phyloP scores from a whole-genome alignment of 768 basidiomycete species.

The Psilocybe tampanensis region DNA sequence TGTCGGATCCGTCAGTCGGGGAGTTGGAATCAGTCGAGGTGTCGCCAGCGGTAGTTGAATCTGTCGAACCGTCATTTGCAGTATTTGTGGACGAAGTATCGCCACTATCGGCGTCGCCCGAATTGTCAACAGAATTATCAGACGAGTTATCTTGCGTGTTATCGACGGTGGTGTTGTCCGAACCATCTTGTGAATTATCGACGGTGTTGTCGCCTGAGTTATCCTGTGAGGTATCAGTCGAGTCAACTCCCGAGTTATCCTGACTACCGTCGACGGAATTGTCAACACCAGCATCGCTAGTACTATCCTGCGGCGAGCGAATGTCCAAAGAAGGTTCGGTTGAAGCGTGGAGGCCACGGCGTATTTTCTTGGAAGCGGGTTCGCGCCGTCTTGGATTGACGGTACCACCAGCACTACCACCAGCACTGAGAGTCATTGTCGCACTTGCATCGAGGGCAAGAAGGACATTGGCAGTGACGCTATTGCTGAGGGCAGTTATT shows the following conservation, averaged over 20 bases:
- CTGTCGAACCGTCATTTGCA: too few species aligned
- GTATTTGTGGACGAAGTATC: too few species aligned
- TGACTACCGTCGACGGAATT: neutral
- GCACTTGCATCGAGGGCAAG: conserved; percentile 43
- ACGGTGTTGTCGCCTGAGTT: neutral
- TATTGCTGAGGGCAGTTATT: conserved; percentile 39
- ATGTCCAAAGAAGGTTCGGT: neutral
- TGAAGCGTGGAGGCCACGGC: neutral
- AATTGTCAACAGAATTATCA: too few species aligned
- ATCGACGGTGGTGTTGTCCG: too few species aligned
- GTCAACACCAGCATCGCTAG: neutral
- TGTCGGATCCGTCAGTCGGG: too few species aligned
- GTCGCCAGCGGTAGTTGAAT: too few species aligned
- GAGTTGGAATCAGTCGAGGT: neutral
- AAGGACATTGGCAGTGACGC: conserved; percentile 41
- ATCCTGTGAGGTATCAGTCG: neutral
- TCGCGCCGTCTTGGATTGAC: neutral
- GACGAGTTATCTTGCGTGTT: too few species aligned
- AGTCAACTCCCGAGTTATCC: neutral
- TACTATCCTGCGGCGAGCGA: neutral
- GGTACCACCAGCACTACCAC: conserved; percentile 2
- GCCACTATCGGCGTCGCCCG: too few species aligned
- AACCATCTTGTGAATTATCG: too few species aligned
- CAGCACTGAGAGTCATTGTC: conserved; percentile 23
- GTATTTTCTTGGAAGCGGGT: neutral